phyloP scores from a whole-genome alignment of 2,329 filamentous ascomycete species.

The Cytospora piceae region DNA sequence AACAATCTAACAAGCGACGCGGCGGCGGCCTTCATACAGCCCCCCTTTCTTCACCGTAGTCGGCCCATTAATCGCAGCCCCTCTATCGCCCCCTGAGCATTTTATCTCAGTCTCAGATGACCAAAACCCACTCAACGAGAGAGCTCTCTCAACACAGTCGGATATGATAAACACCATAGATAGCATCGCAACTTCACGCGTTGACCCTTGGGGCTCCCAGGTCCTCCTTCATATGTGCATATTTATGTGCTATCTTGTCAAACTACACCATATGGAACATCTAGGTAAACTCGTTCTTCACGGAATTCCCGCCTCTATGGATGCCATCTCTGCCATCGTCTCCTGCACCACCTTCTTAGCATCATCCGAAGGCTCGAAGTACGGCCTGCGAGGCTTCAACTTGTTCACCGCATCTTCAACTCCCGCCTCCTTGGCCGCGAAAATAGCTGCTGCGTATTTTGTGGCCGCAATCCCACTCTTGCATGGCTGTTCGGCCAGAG shows the following conservation, averaged over 20 bases:
- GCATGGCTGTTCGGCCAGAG: slow-evolving; percentile 66
- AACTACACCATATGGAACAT: background rate
- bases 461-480: slow-evolving; percentile 69
- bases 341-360: slow-evolving; percentile 47
- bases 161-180: too few species aligned
- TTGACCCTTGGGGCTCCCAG: too few species aligned
- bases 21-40: background rate
- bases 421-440: slow-evolving; percentile 61
- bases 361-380: slow-evolving; percentile 52
- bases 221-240: background rate
- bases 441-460: slow-evolving; percentile 69
- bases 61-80: background rate
- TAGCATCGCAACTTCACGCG: too few species aligned
- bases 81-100: background rate
- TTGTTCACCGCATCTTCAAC: slow-evolving; percentile 62
- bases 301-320: slow-evolving; percentile 51
- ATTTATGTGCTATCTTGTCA: background rate
- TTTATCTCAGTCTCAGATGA: background rate
- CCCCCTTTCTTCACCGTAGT: background rate
- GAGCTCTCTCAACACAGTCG: too few species aligned
- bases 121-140: background rate
- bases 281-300: background rate
- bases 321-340: slow-evolving; percentile 48
- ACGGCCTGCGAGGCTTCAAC: slow-evolving; percentile 64
- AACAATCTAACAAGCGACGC: background rate